These are phyloP conservation scores for Phytophthora macrochlamydospora DNA, from an alignment of 352 stramenopile genomes.

Conservation along the genomic window DNA sequence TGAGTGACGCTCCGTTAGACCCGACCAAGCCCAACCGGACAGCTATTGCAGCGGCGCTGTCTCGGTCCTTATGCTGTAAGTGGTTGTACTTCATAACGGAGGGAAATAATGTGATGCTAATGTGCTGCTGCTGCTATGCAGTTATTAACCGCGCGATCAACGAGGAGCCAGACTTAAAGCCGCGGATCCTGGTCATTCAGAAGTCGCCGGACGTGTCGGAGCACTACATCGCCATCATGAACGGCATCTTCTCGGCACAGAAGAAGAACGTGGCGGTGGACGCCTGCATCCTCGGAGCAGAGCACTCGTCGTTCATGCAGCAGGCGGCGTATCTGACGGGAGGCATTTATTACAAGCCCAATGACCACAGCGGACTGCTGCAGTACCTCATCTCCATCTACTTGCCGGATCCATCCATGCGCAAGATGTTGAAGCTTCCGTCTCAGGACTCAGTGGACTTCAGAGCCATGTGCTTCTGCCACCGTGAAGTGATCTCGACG, in stretches of 20 bases:
- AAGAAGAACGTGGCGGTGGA: constrained; percentile 88
- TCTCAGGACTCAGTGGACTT: constrained; percentile 90
- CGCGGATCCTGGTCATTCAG: constrained; percentile 86
- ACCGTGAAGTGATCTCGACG: constrained; percentile 82
- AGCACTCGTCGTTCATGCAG: constrained; percentile 89
- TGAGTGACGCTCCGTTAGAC: constrained; percentile 57
- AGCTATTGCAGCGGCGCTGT: constrained; percentile 78
- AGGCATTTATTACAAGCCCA: constrained; percentile 89
- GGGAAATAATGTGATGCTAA: not conserved
- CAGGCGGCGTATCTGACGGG: constrained; percentile 87
- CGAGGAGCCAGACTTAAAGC: constrained; percentile 73
- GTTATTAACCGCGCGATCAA: constrained; percentile 88
- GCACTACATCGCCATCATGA: constrained; percentile 93
- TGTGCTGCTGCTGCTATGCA: constrained; percentile 25
- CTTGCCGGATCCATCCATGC: constrained; percentile 77
- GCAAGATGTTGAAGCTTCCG: constrained; percentile 82
- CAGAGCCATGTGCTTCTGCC: constrained; percentile 90
- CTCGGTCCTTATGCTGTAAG: constrained; percentile 77
- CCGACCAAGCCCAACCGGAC: constrained; percentile 62
- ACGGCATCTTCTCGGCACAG: constrained; percentile 89
- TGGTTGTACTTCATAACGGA: not conserved
- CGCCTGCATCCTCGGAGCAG: constrained; percentile 70
- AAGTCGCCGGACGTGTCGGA: constrained; percentile 84
- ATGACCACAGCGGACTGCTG: constrained; percentile 65
- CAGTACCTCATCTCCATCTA: constrained; percentile 91